Evolutionary conservation across 164 flowering plant genomes (phyloP).

Genomic region (Vitis rotundifolia): DNA sequence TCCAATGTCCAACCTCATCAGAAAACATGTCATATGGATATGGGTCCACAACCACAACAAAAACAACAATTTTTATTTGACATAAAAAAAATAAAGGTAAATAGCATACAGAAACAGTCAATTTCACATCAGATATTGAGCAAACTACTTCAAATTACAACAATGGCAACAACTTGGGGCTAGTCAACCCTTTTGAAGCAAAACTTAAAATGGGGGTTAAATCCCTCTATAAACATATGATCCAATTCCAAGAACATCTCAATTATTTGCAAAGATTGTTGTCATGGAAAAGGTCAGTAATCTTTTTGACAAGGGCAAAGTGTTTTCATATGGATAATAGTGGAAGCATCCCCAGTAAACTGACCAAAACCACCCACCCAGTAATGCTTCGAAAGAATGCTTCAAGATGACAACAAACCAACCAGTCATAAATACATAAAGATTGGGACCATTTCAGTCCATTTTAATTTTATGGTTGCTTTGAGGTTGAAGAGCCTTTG

Average conservation of each 20-base stretch:
- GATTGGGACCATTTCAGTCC: neutral
- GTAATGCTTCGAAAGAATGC: slow-evolving; percentile 19
- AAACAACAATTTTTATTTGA: too few relatives aligned
- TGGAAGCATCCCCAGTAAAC: slow-evolving; percentile 8
- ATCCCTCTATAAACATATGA: slow-evolving; percentile 18
- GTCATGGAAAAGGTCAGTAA: slow-evolving; percentile 9
- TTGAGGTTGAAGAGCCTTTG: neutral
- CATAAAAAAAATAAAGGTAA: too few relatives aligned
- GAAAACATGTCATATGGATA: too few relatives aligned
- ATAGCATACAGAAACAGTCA: slow-evolving; percentile 7
- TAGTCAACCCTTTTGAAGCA: slow-evolving; percentile 6
- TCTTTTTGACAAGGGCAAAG: neutral
- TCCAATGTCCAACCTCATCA: too few relatives aligned
- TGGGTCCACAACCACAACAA: too few relatives aligned
- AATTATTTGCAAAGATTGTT: slow-evolving; percentile 11
- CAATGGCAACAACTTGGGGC: slow-evolving; percentile 10
- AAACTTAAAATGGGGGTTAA: slow-evolving; percentile 5
- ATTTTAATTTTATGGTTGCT: neutral
- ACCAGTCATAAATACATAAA: slow-evolving; percentile 7
- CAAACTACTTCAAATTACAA: slow-evolving; percentile 34
- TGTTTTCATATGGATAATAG: slow-evolving; percentile 1
- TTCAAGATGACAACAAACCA: slow-evolving; percentile 15
- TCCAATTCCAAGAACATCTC: slow-evolving; percentile 6
- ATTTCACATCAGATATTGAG: slow-evolving; percentile 14
- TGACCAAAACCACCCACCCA: slow-evolving; percentile 14